Base-by-base conservation (phyloP, 108 stramenopile genomes). In the Pseudonitzschia multistriata region DNA sequence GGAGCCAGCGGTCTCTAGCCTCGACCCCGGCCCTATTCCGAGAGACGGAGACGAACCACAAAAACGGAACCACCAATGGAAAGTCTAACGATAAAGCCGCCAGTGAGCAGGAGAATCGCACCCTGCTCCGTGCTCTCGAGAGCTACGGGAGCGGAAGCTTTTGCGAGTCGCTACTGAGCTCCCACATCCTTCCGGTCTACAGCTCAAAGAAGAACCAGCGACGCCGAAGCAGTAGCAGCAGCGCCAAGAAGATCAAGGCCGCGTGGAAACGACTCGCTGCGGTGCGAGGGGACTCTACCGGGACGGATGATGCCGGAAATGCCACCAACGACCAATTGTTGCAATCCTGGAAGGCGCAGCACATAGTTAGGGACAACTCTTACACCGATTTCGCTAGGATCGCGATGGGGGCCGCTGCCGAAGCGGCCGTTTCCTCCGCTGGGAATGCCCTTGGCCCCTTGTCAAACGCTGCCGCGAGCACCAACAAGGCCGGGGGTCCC, bases 121-220 rank as follows among this genome's bases (percentile, higher is more conserved):
- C 49, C 7, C 47, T 82, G 42, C 2, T 74, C 11, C 73, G 81
- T 6, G 57, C 72, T 3, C 49, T 79, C 10, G 76, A 79, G 28
- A 82, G 81, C 53, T 82, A 78, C 42, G 81, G 81, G 3, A 22
- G 36, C 21, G 70, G 72, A 25, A 62, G 24, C 42, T n/a, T n/a
- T 17, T 45, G 42, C 11, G 21, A 42, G n/a, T 48, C 62, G 1
- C 40, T 76, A 63, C 19, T 68, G 1, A 50, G 50, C 6, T 67
- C 68, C 52, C 62, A 76, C 27, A 28, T 76, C 54, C 31, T 76
- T 25, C 75, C 75, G 2, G 69, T 76, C 2, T 76, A 37, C 48
- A 69, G 75, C 11, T 70, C 75, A 2, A 66, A 31, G 30, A 68
- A 69, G 22, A 70, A 48, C n/a, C 75, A 61, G 1, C n/a, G n/a